Evolutionary conservation across 768 basidiomycete genomes (phyloP), one percentile per base, ranked within the genome.

Genomic region (Tricholoma bakamatsutake): DNA sequence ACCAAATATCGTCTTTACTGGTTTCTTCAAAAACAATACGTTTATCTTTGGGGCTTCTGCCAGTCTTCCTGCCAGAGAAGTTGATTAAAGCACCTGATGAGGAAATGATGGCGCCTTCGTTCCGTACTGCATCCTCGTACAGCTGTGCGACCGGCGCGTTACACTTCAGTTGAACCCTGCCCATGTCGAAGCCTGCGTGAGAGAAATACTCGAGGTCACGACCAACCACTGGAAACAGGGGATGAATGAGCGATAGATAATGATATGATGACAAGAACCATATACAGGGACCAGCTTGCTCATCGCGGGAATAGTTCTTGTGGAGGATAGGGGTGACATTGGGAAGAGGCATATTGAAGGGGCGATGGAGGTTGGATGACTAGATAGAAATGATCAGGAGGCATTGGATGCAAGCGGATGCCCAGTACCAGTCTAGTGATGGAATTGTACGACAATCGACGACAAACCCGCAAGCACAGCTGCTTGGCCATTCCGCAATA

Each of bases 31-130:
- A 98, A 66, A 99, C 97, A 67, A 99, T 98, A 59, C 97, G 94
- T 83, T 98, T 99, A 83, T 99, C 97, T 71, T 98, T 99, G 52
- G 97, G 97, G 63, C 85, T 88, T 49, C 97, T 83, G 54, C 97
- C 97, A 2, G 97, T 98, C 81, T 99, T 99, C 81, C 98, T 98
- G 28, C 97, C 97, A 9, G 94, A 97, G 67, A 98, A 99, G 82
- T 99, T 99, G 85, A 99, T 99, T 65, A 99, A 78, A 17, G 97
- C 94, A 52, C 97, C 97, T 5, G 87, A 90, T 30, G 90, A 85
- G 53, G 97, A 95, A 75, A 99, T 90, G 77, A 99, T 91, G 64
- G 97, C 97, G 56, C 96, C 96, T 69, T 99, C 97, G 73, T 98
- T 96, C 63, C 93, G 87, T 76, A 98, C 87, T 64, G 97, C 97